A percentile compares a stretch with the other conserved stretches of the same genome.
Conservation (phyloP, 176 grass and related monocot genomes). For the Triticum timopheevii region DNA sequence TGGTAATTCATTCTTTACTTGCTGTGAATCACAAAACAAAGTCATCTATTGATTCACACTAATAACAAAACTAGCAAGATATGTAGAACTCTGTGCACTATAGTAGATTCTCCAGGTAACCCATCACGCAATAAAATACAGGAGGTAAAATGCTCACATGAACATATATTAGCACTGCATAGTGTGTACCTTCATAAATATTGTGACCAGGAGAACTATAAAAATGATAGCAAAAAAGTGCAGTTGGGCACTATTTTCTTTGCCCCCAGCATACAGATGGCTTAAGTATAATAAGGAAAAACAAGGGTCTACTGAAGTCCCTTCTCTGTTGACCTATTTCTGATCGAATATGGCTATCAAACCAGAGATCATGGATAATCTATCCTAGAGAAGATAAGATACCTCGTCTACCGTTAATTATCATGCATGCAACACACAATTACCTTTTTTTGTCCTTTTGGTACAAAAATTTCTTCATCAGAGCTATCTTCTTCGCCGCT, state of each 20-base stretch:
- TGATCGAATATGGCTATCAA: neutral
- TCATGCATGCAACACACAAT: constrained; percentile 21
- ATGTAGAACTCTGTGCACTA: neutral
- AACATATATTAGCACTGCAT: neutral
- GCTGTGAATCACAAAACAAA: constrained; percentile 40
- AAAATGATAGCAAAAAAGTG: neutral
- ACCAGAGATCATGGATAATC: neutral
- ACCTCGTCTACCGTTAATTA: neutral
- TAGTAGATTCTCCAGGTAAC: neutral
- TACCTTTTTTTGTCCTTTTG: constrained; percentile 70
- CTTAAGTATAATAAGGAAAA: neutral
- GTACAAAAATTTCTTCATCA: constrained; percentile 78
- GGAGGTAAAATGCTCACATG: neutral
- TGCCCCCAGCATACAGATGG: neutral
- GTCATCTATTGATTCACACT: constrained; percentile 6
- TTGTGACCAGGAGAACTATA: neutral
- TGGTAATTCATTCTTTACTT: constrained; percentile 53
- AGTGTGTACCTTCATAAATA: neutral
- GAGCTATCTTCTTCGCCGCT: constrained; percentile 52
- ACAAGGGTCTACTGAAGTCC: neutral
- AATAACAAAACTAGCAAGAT: constrained; percentile 17
- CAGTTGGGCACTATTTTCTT: constrained; percentile 17
- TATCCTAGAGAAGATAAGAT: constrained; percentile 10
- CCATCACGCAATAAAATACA: neutral
- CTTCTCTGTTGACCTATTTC: neutral